Base-by-base conservation (phyloP, 1,284 basidiomycete species). In the Phellopilus nigrolimitatus region DNA sequence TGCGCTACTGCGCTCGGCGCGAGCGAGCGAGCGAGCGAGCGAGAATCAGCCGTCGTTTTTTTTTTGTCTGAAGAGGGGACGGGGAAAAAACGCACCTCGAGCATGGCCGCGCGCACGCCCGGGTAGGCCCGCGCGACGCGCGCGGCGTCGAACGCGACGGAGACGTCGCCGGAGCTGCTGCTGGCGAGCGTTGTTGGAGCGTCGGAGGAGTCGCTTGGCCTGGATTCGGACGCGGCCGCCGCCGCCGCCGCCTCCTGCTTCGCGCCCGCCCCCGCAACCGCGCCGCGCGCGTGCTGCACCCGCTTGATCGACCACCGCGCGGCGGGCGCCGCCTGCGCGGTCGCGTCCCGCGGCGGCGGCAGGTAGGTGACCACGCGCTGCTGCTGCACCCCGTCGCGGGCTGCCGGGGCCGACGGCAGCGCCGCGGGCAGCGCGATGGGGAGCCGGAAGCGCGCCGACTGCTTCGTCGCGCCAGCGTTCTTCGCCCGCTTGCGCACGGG, bases 331-430 rank as follows among this genome's bases (percentile, higher is more conserved):
- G 17, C 43, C 38, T 31, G 25, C 37, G 2, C 10, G 10, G 15
- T 19, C 13, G 37, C 21, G 15, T 36, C 21, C 15, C 30, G 43
- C 3, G 75, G 74, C 9, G 76, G 74, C 9, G 76, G 76, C 1
- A 76, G 60, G 55, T 75, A 79, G 0, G 68, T 72, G 28, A 74
- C 64, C 1, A 77, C 68, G 12, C 73, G 66, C 36, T 61, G 60
- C 12, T 60, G 55, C 9, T 61, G 60, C 5, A 58, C 61, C 1
- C 62, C 62, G 13, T 56, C 64, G 62, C 7, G 65, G 62, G 2
- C 44, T 62, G 43, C 58, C 57, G 37, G 48, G 41, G 30, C 49
- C 54, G 9, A 45, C 51, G 10, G 15, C 36, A 27, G 36, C 27
- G 24, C 51, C 49, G 13, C 51, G 28, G 37, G 53, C 51, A 22